phyloP scores from a whole-genome alignment of 805 yeast species.

The Torulaspora maleeae region DNA sequence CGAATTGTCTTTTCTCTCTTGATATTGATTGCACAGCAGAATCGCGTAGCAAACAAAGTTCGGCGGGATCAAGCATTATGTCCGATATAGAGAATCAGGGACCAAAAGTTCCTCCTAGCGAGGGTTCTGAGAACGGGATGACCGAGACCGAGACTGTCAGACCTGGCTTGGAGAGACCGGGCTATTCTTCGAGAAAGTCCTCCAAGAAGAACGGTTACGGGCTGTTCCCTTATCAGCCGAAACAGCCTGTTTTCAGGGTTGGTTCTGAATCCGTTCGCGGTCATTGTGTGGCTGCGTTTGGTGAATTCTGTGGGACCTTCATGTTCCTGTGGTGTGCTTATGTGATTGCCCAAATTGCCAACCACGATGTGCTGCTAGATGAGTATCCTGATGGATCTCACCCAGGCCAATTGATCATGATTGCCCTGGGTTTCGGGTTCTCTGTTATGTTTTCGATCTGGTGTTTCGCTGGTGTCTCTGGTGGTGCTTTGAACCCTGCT shows the following conservation, averaged over 20 bases:
- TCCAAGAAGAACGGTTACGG: conserved; percentile 2
- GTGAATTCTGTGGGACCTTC: conserved; percentile 85
- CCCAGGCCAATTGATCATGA: conserved; percentile 70
- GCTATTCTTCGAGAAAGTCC: neutral
- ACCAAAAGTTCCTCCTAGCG: neutral
- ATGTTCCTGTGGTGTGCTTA: conserved; percentile 78
- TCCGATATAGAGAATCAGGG: conserved; percentile 2
- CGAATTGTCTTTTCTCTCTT: no score
- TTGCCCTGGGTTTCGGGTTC: conserved; percentile 81
- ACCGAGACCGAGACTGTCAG: conserved; percentile 1
- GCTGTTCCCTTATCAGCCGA: conserved; percentile 11
- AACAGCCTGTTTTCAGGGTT: conserved; percentile 36
- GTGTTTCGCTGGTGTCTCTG: conserved; percentile 59
- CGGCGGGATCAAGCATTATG: neutral
- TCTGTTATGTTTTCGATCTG: conserved; percentile 52
- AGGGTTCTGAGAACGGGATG: neutral
- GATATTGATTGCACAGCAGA: no score
- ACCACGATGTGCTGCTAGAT: conserved; percentile 43
- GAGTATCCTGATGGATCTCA: conserved; percentile 42
- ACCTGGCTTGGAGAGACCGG: neutral
- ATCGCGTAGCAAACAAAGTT: no score
- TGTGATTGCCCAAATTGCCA: conserved; percentile 79
- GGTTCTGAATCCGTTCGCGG: conserved; percentile 46
- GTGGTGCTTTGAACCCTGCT: conserved; percentile 89
- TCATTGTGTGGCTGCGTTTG: conserved; percentile 63